Percentiles rank a stretch among this genome's conserved stretches.
Evolutionary conservation across 2,329 filamentous ascomycete genomes (phyloP).

Genomic region (Bipolaris sorokiniana): DNA sequence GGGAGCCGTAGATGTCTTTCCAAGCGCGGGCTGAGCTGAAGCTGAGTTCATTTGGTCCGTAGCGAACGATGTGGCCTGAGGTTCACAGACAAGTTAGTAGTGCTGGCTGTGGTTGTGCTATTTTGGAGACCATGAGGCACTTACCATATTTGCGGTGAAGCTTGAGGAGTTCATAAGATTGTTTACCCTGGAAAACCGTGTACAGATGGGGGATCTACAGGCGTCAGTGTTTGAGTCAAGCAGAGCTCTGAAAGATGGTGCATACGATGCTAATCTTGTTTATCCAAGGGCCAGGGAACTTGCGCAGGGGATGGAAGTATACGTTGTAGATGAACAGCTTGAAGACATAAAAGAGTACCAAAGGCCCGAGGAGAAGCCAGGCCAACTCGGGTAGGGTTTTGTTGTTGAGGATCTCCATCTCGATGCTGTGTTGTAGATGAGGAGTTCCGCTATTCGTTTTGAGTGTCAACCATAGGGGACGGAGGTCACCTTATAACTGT

Average conservation of each 20-base stretch:
- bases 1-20: constrained; percentile 48
- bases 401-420: too few species aligned
- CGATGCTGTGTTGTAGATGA: too few species aligned
- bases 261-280: not conserved
- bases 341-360: too few species aligned
- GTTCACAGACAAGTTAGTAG: not conserved
- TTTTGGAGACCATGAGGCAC: too few species aligned
- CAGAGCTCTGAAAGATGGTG: not conserved
- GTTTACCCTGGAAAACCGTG: not conserved
- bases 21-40: constrained; percentile 42
- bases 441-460: too few species aligned
- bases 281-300: constrained; percentile 1
- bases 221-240: not conserved
- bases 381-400: too few species aligned
- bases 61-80: constrained; percentile 34
- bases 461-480: too few species aligned
- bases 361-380: too few species aligned
- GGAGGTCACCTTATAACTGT: too few species aligned
- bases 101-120: not conserved
- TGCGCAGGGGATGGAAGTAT: not conserved
- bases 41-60: constrained; percentile 48
- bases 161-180: not conserved
- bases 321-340: too few species aligned
- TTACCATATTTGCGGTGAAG: constrained; percentile 22
- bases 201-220: not conserved